Base-by-base conservation (phyloP, 176 grass and related monocot genomes). In the Avena eriantha region DNA sequence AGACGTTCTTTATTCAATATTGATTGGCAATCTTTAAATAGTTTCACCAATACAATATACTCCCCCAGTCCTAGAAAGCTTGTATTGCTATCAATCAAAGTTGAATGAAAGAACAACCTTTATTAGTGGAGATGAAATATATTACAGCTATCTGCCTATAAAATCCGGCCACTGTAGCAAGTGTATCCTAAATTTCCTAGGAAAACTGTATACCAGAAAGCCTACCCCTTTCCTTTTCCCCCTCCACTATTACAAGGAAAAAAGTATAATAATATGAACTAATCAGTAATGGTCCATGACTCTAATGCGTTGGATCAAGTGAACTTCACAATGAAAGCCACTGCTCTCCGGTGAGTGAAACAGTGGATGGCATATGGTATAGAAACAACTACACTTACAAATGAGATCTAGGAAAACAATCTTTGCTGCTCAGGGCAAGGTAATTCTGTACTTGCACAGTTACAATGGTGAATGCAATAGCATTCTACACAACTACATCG, bases 391-490 rank as follows among this genome's bases (percentile, higher is more conserved):
- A 59, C 16, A 48, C 18, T 36, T 39, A 50, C 69, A 69, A 80
- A 81, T 51, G 48, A 15, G 50, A 77, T 31, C 51, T 41, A 69
- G 14, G 48, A 24, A 74, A 49, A 21, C 0, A 50, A 50, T 12
- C 8, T 47, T 34, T 10, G 0, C 21, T 78, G 23, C 43, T 56
- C 58, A 65, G 8, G 33, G 71, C 26, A 89, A 10, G 8, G 22
- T 43, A 53, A 82, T 63, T 71, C 22, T 79, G 1, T 56, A 79
- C 39, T 47, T 54, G n/a, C 74, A 65, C 16, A 33, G 78, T 36
- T 63, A 66, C 26, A 46, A 3, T 24, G 33, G 47, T 68, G 71
- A 41, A 69, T 39, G 47, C 45, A 71, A 60, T 68, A 34, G 51
- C 69, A 63, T 3, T 68, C 33, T 12, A 12, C 35, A 63, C 10